Base-by-base conservation (phyloP, 805 yeast genomes). In the Dipodascus geniculatus region DNA sequence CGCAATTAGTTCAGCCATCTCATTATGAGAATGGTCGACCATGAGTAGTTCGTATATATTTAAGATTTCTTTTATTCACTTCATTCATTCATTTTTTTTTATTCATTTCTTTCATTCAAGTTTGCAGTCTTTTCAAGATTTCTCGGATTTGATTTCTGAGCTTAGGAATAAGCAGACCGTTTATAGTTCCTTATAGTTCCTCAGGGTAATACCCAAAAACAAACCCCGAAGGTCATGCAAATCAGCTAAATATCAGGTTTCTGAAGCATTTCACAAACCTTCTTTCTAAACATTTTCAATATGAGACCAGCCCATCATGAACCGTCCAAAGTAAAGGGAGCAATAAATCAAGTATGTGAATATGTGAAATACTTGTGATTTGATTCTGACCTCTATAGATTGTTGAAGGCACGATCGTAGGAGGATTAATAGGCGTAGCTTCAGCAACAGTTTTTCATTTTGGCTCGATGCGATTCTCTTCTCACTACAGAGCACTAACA, bases 261-360 rank as follows among this genome's bases (percentile, higher is more conserved):
- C n/a, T n/a, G n/a, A n/a, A n/a, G n/a, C 33, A 6, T 28, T 11
- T 28, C 11, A 6, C 33, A 28, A 11, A 6, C 33, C 11, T 28
- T 6, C 11, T 28, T 6, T 28, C 6, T 6, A 28, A 11, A 28
- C 6, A 6, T 6, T 6, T 28, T 42, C 19, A 42, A 17, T 20
- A 42, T 54, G 56, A 38, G 61, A 24, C 65, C 64, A 3, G 60
- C 63, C 8, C 65, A 62, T 47, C 64, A 62, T 38, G 61, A 60
- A 42, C 61, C 62, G 3, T 52, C 51, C 23, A 52, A 53, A 50
- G 48, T 62, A 28, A 52, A 58, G 11, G 63, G 62, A 17, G 65
- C 65, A n/a, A 50, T 54, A 2, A 56, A 61, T 23, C 58, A 55
- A 11, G 62, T 59, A 53, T 3, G 62, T 55, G 8, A 22, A 3